These are phyloP conservation scores for Mycosarcoma mackinlayi DNA, from an alignment of 1,284 basidiomycete species.

Conservation along the genomic window DNA sequence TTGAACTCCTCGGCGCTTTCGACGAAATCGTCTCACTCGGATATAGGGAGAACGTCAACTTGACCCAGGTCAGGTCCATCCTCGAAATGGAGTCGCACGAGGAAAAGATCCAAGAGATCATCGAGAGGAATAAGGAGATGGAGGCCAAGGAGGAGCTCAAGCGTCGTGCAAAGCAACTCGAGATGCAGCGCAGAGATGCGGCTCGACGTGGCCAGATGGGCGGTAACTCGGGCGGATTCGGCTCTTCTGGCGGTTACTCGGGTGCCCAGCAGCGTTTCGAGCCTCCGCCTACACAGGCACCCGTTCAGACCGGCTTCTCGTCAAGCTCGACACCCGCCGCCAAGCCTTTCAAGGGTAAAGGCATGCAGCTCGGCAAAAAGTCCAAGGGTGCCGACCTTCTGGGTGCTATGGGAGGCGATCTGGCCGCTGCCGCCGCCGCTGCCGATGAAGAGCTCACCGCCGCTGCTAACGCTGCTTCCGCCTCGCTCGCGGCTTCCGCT, in stretches of 20 bases:
- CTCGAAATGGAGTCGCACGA: constrained; percentile 99
- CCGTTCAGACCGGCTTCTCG: constrained; percentile 55
- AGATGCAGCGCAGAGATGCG: constrained; percentile 85
- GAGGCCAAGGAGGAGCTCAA: constrained; percentile 99
- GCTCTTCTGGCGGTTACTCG: constrained; percentile 33
- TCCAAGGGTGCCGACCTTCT: constrained; percentile 85
- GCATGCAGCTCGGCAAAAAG: constrained; percentile 99
- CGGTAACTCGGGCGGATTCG: constrained; percentile 49
- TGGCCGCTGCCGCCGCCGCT: constrained; percentile 59
- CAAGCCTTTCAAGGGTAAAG: constrained; percentile 90
- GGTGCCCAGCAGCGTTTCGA: constrained; percentile 53
- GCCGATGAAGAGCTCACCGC: constrained; percentile 69
- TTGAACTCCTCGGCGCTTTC: constrained; percentile 93
- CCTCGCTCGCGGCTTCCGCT: constrained; percentile 51
- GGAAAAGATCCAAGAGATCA: constrained; percentile 99
- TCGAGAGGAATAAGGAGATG: constrained; percentile 97
- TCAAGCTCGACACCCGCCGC: constrained; percentile 49
- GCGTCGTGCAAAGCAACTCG: constrained; percentile 95
- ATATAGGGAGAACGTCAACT: constrained; percentile 90
- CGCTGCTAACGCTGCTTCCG: constrained; percentile 70
- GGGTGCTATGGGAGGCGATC: constrained; percentile 78
- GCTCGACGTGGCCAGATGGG: constrained; percentile 59
- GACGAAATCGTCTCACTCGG: constrained; percentile 96
- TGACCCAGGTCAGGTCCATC: constrained; percentile 89
- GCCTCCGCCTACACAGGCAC: constrained; percentile 51